A percentile compares a stretch with the other conserved stretches of the same genome.
phyloP scores from a whole-genome alignment of 2,329 filamentous ascomycete genomes.

The Venturia effusa region DNA sequence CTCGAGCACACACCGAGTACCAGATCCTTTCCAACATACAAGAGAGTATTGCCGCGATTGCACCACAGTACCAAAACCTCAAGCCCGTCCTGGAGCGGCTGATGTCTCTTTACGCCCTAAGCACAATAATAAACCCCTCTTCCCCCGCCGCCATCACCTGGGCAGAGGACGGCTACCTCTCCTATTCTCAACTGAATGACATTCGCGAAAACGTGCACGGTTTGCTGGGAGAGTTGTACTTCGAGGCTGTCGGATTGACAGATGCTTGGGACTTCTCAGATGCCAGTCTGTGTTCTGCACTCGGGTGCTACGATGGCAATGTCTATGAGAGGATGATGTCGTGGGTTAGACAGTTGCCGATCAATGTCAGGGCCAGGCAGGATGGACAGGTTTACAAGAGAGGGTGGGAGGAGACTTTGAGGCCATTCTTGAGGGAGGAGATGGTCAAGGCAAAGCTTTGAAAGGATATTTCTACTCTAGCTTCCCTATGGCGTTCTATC shows the following conservation, averaged over 20 bases:
- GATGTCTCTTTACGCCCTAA: conserved; percentile 9
- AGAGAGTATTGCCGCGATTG: background rate
- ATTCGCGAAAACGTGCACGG: background rate
- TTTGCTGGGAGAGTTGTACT: background rate
- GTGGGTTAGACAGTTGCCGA: conserved; percentile 20
- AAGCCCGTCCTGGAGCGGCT: conserved; percentile 15
- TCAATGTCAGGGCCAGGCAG: conserved; percentile 16
- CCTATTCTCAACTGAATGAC: conserved; percentile 12
- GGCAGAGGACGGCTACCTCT: conserved; percentile 17
- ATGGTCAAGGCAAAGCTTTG: conserved; percentile 15
- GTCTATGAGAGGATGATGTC: conserved; percentile 14
- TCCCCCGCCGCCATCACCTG: conserved; percentile 20
- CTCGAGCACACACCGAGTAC: conserved; percentile 20
- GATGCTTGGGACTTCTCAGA: conserved; percentile 2
- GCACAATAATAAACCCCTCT: conserved; percentile 17
- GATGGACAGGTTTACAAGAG: conserved; percentile 13
- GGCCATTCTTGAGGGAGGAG: conserved; percentile 9
- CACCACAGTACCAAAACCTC: conserved; percentile 12
- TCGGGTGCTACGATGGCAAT: background rate
- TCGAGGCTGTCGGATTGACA: background rate
- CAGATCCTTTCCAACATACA: conserved; percentile 17
- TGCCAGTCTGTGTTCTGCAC: background rate
- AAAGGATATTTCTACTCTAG: background rate
- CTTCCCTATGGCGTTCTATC: background rate
- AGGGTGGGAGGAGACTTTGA: conserved; percentile 16